Evolutionary conservation across 345 rosid species (phyloP).

Genomic region (Arabidopsis arenosa): DNA sequence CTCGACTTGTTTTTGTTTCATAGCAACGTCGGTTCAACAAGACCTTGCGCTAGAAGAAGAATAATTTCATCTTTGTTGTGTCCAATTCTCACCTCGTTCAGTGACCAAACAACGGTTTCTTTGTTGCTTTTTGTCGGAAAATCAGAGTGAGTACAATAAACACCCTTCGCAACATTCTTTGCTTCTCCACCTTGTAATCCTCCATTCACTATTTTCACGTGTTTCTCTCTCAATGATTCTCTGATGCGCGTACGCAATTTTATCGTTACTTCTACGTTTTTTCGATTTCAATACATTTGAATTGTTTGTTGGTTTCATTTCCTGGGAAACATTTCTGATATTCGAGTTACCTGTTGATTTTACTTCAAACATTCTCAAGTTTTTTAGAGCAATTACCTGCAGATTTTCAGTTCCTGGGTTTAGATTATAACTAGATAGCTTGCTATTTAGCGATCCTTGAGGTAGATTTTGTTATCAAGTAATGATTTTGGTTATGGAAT

Average conservation of each 20-base stretch:
- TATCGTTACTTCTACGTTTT: slow-evolving; percentile 14
- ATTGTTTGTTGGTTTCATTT: background rate
- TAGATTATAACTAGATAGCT: background rate
- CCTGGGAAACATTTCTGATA: background rate
- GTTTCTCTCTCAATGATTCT: slow-evolving; percentile 27
- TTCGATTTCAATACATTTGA: slow-evolving; percentile 1
- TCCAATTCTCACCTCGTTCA: slow-evolving; percentile 1
- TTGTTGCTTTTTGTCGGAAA: slow-evolving; percentile 25
- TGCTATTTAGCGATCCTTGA: background rate
- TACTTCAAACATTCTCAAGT: background rate
- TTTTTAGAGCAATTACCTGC: background rate
- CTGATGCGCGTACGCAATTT: slow-evolving; percentile 1
- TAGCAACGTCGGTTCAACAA: background rate
- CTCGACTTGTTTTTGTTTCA: slow-evolving; percentile 2
- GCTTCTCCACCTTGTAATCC: slow-evolving; percentile 32
- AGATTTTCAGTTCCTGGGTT: background rate
- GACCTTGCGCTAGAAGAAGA: background rate
- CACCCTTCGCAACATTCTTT: slow-evolving; percentile 37
- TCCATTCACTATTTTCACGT: slow-evolving; percentile 35
- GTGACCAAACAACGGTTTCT: slow-evolving; percentile 17
- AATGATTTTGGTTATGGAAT: background rate
- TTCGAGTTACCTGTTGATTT: background rate
- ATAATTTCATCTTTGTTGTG: background rate
- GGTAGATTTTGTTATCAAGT: slow-evolving; percentile 2
- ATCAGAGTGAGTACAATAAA: slow-evolving; percentile 2